These are phyloP conservation scores for Millerozyma miso DNA, from an alignment of 805 yeast genomes.

Conservation along the genomic window DNA sequence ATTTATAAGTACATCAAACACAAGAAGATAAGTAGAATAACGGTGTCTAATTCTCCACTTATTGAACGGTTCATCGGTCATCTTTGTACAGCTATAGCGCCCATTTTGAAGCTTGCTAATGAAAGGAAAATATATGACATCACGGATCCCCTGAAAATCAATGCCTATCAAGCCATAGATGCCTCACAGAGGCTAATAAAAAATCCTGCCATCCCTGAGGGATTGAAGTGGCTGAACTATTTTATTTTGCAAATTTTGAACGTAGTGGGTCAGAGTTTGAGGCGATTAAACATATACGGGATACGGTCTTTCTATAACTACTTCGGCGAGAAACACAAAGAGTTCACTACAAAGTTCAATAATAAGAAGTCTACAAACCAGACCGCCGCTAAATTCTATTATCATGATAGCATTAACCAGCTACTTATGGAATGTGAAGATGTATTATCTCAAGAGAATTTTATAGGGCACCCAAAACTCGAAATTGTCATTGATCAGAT, in stretches of 20 bases:
- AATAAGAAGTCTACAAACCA: conserved; percentile 59
- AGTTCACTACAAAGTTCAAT: conserved; percentile 55
- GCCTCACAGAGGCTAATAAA: conserved; percentile 55
- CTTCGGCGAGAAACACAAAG: conserved; percentile 53
- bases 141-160: conserved; percentile 62
- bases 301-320: conserved; percentile 69
- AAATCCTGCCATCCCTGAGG: conserved; percentile 58
- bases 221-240: conserved; percentile 68
- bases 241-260: conserved; percentile 59
- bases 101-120: conserved; percentile 60
- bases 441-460: conserved; percentile 32
- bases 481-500: conserved; percentile 56
- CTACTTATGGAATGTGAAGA: conserved; percentile 44
- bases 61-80: conserved; percentile 53
- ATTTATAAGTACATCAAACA: conserved; percentile 72
- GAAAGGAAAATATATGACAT: conserved; percentile 59
- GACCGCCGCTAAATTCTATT: conserved; percentile 58
- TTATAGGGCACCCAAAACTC: conserved; percentile 70
- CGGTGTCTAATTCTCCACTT: conserved; percentile 50
- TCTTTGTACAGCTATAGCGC: conserved; percentile 61
- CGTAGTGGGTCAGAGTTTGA: conserved; percentile 66
- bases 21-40: conserved; percentile 57
- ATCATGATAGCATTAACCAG: conserved; percentile 42
- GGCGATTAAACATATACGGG: conserved; percentile 77
- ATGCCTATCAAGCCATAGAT: conserved; percentile 68